Evolutionary conservation across 257 asterid genomes (phyloP).

Genomic region (Solanum clarkiae): DNA sequence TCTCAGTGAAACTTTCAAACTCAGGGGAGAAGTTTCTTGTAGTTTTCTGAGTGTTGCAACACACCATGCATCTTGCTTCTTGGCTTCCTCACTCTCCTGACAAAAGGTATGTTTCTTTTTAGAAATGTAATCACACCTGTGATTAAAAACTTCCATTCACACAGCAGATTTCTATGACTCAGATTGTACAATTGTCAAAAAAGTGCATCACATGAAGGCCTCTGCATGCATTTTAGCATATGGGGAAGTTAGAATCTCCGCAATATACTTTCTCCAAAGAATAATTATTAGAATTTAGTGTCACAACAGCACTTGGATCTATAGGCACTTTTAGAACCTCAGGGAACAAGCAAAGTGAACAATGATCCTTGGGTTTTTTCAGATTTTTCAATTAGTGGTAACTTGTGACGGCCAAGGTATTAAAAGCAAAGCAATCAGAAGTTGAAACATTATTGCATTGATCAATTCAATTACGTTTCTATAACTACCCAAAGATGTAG

Average conservation of each 20-base stretch:
- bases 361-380: background rate
- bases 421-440: background rate
- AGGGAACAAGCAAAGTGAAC: background rate
- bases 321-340: background rate
- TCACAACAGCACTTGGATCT: background rate
- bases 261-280: background rate
- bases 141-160: background rate
- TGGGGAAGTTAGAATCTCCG: background rate
- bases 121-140: background rate
- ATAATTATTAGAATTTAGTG: background rate
- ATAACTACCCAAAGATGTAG: background rate
- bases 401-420: background rate
- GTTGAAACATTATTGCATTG: background rate
- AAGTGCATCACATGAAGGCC: background rate
- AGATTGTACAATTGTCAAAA: background rate
- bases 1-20: slow-evolving; percentile 89
- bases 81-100: slow-evolving; percentile 70
- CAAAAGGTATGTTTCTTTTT: background rate
- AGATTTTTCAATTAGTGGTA: background rate
- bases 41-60: slow-evolving; percentile 57
- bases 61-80: slow-evolving; percentile 62
- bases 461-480: background rate
- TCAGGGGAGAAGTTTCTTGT: slow-evolving; percentile 67
- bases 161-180: background rate
- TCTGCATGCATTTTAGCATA: background rate